Conservation (phyloP, 2,329 filamentous ascomycete species). For the Grosmannia serpens region DNA sequence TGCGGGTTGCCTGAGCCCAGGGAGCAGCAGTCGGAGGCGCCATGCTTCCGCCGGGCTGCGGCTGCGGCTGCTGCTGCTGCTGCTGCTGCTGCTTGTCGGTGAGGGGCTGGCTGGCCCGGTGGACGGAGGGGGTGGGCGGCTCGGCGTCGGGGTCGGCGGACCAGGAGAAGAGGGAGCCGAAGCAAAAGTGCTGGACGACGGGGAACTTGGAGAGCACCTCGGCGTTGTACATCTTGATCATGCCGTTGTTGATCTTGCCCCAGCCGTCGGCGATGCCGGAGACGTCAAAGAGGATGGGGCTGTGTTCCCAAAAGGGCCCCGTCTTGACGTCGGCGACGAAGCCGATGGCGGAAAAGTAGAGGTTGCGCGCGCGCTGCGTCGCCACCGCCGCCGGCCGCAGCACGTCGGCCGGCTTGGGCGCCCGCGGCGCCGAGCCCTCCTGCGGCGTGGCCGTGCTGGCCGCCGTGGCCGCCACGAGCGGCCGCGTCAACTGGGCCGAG, state of each 20-base stretch:
- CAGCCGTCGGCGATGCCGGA: slow-evolving; percentile 86
- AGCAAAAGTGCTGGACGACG: slow-evolving; percentile 92
- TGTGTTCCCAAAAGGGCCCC: slow-evolving; percentile 95
- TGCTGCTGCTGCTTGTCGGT: background rate
- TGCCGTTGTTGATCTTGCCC: slow-evolving; percentile 98
- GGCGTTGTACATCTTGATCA: slow-evolving; percentile 99
- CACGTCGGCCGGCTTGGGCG: slow-evolving; percentile 62
- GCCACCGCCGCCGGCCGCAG: slow-evolving; percentile 53
- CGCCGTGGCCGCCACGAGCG: slow-evolving; percentile 43
- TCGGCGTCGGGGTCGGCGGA: slow-evolving; percentile 52
- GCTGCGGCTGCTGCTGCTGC: no score
- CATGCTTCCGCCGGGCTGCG: no score
- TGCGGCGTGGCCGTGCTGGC: slow-evolving; percentile 50
- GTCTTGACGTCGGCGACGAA: slow-evolving; percentile 98
- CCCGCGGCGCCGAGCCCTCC: slow-evolving; percentile 63
- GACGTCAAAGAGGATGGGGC: slow-evolving; percentile 86
- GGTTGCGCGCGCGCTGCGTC: slow-evolving; percentile 52
- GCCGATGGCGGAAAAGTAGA: slow-evolving; percentile 92
- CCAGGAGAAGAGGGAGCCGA: slow-evolving; percentile 72
- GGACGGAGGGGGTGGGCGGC: slow-evolving; percentile 35
- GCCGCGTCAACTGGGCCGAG: slow-evolving; percentile 75
- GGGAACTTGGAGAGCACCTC: slow-evolving; percentile 96
- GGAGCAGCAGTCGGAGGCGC: slow-evolving; percentile 10
- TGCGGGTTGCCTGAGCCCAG: slow-evolving; percentile 16
- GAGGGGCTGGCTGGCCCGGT: slow-evolving; percentile 44